Base-by-base conservation (phyloP, 768 basidiomycete species). In the Leccinum rimulosum region DNA sequence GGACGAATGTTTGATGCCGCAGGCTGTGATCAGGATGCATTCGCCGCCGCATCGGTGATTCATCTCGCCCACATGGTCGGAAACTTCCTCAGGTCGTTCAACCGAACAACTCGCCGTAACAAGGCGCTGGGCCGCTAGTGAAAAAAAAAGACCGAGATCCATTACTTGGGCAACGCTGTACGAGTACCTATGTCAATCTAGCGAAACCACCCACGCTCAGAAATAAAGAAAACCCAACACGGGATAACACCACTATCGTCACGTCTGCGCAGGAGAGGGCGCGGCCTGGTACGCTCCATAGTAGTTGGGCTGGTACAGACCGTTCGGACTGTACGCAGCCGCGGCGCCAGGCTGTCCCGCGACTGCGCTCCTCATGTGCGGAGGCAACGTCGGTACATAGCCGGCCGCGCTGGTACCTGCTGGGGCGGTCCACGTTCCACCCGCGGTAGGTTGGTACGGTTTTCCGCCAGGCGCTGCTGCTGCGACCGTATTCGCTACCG, bases 401-500 rank as follows among this genome's bases (percentile, higher is more conserved):
- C 72, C 67, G 4, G 69, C 11, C 40, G 64, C 59, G 35, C 52
- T 59, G 1, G 70, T 12, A 22, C 64, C 70, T 12, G 66, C 58
- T 8, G 77, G 63, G 19, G 65, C 61, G 3, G 77, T 45, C 66
- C 70, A 71, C 2, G 65, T 45, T 25, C 61, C 69, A 22, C 63
- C 65, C 2, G 66, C 57, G 1, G 60, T n/a, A 12, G 73, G 68
- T 19, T 72, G 66, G 57, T 71, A 74, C n/a, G 74, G 52, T 47
- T 77, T 76, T 47, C 57, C 68, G 8, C 58, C 62, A 0, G 70
- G 56, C 47, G 61, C 64, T 25, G 68, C 56, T 45, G 67, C 63
- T 25, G 80, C 63, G 27, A 82, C 81, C 1, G 84, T 84, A 50
- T 84, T 85, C 10, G 82, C 83, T 6, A 84, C 83, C 3, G 80